Evolutionary conservation across 352 stramenopile species (phyloP).

Genomic region (Pythium rhizo-oryzae): DNA sequence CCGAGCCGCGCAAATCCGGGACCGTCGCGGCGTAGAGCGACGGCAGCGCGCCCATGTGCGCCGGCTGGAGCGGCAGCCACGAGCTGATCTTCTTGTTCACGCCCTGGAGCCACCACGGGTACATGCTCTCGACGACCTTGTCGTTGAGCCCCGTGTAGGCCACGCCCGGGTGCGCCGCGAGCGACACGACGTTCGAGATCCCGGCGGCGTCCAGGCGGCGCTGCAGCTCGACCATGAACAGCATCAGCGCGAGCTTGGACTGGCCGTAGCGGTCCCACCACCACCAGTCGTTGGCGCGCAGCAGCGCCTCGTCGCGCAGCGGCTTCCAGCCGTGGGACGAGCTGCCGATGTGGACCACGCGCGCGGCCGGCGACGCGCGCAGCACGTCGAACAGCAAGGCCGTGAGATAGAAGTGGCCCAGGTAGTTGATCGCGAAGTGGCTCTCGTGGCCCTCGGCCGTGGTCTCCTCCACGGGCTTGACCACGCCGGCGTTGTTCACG

Average conservation of each 20-base stretch:
- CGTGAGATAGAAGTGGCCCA: constrained; percentile 74
- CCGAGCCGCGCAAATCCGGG: constrained; percentile 25
- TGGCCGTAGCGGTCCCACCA: constrained; percentile 23
- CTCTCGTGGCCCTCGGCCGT: constrained; percentile 48
- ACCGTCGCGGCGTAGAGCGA: constrained; percentile 36
- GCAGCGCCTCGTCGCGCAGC: constrained; percentile 25
- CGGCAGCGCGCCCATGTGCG: constrained; percentile 30
- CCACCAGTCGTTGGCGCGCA: constrained; percentile 9
- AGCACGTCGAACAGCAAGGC: constrained; percentile 48
- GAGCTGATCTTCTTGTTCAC: constrained; percentile 5
- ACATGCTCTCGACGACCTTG: constrained; percentile 28
- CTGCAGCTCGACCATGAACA: constrained; percentile 27
- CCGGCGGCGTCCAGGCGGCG: constrained; percentile 25
- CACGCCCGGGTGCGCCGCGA: constrained; percentile 34
- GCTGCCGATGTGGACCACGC: constrained; percentile 52
- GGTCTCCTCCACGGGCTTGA: constrained; percentile 33
- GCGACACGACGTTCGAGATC: constrained; percentile 28
- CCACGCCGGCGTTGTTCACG: constrained; percentile 76
- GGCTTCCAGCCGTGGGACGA: not conserved
- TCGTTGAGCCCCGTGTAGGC: constrained; percentile 22
- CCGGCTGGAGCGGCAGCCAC: constrained; percentile 27
- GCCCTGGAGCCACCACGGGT: constrained; percentile 9
- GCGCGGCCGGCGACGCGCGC: constrained; percentile 23
- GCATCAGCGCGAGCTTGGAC: constrained; percentile 36
- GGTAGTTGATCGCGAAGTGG: constrained; percentile 77